Evolutionary conservation across 176 grass and related monocot genomes (phyloP), one percentile per base, ranked within the genome.

Genomic region (Musa schizocarpa): DNA sequence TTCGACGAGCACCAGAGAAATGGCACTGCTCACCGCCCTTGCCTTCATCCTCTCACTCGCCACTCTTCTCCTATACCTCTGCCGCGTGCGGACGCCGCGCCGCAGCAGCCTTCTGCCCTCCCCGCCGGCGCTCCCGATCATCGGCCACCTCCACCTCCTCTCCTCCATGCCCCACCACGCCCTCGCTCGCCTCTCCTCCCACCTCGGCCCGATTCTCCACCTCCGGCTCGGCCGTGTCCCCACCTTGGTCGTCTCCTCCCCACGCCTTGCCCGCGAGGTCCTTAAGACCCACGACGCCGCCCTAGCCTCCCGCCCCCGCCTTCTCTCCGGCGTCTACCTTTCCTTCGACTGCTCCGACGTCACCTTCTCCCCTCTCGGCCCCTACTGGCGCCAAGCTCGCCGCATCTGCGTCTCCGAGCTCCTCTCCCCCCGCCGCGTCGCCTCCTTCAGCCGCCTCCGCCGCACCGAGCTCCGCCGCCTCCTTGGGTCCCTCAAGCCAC

Each of bases 361-460:
- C 50, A 87, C 85, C 13, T 91, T 91, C 69, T 79, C 82, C 53
- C 88, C 88, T 8, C 54, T 81, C 82, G 80, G 85, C 50, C 65
- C 89, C 77, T 88, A 90, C 79, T 94, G 91, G 88, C 75, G 80
- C 48, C 87, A 94, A 73, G 81, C 80, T 63, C 88, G 83, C 66
- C 73, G 76, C n/a, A 79, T 94, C 74, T 88, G 81, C 77, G 23
- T 79, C 17, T 9, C 52, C 71, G 86, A 86, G 68, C 82, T 87
- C n/a, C 85, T 89, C 79, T 75, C 68, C 54, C 22, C 65, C 75
- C 55, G 34, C 4, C 64, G 83, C 0, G 81, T 82, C 6, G 74
- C 61, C 52, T 11, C 50, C 53, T 68, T 43, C 23, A 2, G n/a
- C 79, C 59, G 11, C 82, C 54, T 71, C 76, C 77, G 79, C 68